These are phyloP conservation scores for Platanus orientalis DNA, from an alignment of 164 flowering plant species.

Conservation along the genomic window DNA sequence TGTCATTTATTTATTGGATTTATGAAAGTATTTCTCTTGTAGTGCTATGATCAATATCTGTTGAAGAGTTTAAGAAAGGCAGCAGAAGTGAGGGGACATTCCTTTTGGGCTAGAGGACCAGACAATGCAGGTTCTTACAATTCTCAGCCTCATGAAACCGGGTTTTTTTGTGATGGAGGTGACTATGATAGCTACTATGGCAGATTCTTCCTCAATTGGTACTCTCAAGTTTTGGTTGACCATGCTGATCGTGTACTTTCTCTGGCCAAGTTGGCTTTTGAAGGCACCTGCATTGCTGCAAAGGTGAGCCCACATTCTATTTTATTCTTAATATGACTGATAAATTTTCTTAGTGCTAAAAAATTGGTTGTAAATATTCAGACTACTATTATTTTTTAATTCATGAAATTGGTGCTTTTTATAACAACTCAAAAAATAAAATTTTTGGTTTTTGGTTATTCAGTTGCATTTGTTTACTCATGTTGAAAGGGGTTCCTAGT, in stretches of 20 bases:
- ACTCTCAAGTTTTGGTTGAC: slow-evolving; percentile 66
- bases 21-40: slow-evolving; percentile 3
- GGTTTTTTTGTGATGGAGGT: slow-evolving; percentile 94
- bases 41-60: slow-evolving; percentile 91
- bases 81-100: slow-evolving; percentile 83
- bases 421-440: too few relatives aligned
- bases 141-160: slow-evolving; percentile 75
- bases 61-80: slow-evolving; percentile 68
- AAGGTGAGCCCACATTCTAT: slow-evolving; percentile 45
- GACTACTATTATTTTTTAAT: too few relatives aligned
- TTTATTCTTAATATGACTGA: background rate
- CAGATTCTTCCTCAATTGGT: slow-evolving; percentile 89
- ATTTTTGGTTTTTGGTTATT: too few relatives aligned
- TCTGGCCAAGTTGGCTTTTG: slow-evolving; percentile 81
- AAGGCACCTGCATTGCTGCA: slow-evolving; percentile 67
- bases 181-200: slow-evolving; percentile 92
- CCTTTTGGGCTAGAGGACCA: slow-evolving; percentile 83
- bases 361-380: background rate
- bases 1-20: background rate
- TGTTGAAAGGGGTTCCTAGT: too few relatives aligned
- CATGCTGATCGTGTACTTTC: slow-evolving; percentile 80
- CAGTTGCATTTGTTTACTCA: too few relatives aligned
- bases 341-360: background rate
- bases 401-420: too few relatives aligned
- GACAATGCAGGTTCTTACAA: slow-evolving; percentile 88